Evolutionary conservation across 495 filamentous ascomycete genomes (phyloP).

Genomic region (Chaetomium cochliodes): DNA sequence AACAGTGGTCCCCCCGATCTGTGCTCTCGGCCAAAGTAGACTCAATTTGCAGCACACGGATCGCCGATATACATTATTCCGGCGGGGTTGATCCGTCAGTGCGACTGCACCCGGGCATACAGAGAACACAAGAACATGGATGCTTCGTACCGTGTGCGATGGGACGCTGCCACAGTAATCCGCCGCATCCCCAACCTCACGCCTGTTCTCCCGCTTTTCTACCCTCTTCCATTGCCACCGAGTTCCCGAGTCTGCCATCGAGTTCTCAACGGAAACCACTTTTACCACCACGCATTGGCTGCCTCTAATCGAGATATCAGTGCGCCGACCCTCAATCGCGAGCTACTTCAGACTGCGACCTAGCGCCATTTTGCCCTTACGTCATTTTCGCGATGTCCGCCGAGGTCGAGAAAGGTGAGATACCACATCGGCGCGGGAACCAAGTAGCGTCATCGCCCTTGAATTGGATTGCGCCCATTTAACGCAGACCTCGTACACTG

Average conservation of each 20-base stretch:
- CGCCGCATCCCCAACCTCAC: conserved; percentile 2
- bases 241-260: neutral
- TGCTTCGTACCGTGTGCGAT: conserved; percentile 19
- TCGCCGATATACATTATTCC: neutral
- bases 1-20: no score
- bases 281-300: neutral
- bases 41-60: neutral
- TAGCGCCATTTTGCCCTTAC: conserved; percentile 34
- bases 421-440: neutral
- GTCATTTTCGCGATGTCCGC: conserved; percentile 46
- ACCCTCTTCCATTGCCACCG: neutral
- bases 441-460: neutral
- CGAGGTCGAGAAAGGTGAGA: conserved; percentile 46
- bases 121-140: neutral
- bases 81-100: conserved; percentile 28
- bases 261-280: neutral
- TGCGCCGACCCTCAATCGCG: conserved; percentile 3
- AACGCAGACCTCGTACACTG: neutral
- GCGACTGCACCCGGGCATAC: conserved; percentile 23
- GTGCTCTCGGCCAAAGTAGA: no score
- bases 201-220: conserved; percentile 3
- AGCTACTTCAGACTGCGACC: conserved; percentile 1
- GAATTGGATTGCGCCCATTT: neutral
- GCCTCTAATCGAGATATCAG: neutral
- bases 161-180: conserved; percentile 15